Evolutionary conservation across 768 basidiomycete genomes (phyloP).

Genomic region (Boletales sp.): DNA sequence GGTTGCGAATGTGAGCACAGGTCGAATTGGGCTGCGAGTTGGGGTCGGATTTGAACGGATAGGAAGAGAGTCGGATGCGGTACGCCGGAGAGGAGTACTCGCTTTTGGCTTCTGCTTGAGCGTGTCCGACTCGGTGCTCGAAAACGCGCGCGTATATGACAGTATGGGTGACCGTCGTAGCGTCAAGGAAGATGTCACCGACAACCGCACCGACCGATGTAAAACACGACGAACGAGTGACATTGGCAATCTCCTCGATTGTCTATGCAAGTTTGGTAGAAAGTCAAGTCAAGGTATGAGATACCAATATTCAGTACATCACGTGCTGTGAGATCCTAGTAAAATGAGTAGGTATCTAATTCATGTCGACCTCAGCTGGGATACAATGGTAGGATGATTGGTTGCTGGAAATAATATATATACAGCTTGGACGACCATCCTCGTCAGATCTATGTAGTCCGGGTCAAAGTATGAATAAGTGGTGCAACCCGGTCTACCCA

Average conservation of each 20-base stretch:
- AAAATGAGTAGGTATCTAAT: too few species aligned
- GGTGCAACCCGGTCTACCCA: slow-evolving; percentile 7
- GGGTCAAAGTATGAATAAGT: too few species aligned
- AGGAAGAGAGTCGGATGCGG: slow-evolving; percentile 81
- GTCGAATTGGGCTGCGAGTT: slow-evolving; percentile 73
- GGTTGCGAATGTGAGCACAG: slow-evolving; percentile 79
- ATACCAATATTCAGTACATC: too few species aligned
- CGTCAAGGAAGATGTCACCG: background rate
- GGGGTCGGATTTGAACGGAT: slow-evolving; percentile 86
- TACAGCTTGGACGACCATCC: background rate
- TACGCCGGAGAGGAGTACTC: slow-evolving; percentile 73
- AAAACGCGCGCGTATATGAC: slow-evolving; percentile 10
- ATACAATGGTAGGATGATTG: background rate
- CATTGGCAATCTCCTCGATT: slow-evolving; percentile 9
- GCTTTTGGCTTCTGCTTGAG: slow-evolving; percentile 74
- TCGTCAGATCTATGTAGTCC: slow-evolving; percentile 4
- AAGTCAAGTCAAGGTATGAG: too few species aligned
- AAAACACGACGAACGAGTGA: slow-evolving; percentile 8
- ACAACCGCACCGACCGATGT: background rate
- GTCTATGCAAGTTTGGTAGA: too few species aligned
- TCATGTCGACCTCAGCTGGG: background rate
- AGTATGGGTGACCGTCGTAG: background rate
- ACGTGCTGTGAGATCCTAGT: too few species aligned
- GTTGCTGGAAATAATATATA: slow-evolving; percentile 6
- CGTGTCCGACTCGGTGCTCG: slow-evolving; percentile 14